A percentile compares a stretch with the other conserved stretches of the same genome.
Evolutionary conservation across 495 filamentous ascomycete species (phyloP).

Genomic region (Penicillium parvum): DNA sequence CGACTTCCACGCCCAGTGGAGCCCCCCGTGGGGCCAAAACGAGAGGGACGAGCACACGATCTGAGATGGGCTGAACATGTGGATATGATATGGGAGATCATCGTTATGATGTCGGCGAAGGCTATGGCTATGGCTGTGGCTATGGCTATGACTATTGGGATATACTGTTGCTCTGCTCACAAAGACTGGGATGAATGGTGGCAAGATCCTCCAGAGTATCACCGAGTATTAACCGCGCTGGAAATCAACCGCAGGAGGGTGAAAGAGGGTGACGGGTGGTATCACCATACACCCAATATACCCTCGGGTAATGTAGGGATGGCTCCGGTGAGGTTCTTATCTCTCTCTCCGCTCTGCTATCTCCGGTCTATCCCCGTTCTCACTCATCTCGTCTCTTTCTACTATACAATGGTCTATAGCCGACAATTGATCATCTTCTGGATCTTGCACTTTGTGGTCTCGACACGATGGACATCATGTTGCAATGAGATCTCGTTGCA

Average conservation of each 20-base stretch:
- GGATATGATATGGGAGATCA: conserved; percentile 3
- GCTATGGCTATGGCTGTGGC: too few relatives aligned
- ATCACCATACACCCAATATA: conserved; percentile 3
- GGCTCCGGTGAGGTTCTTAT: conserved; percentile 15
- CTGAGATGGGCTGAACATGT: not conserved
- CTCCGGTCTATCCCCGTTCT: not conserved
- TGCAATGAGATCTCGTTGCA: too few relatives aligned
- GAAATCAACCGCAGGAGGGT: too few relatives aligned
- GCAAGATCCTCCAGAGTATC: too few relatives aligned
- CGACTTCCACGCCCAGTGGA: not conserved
- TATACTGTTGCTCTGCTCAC: too few relatives aligned
- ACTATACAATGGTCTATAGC: not conserved
- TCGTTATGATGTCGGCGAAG: too few relatives aligned
- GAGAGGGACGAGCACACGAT: not conserved
- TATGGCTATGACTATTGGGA: too few relatives aligned
- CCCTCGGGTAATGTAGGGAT: conserved; percentile 19
- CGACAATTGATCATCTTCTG: too few relatives aligned
- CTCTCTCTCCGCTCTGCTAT: conserved; percentile 3
- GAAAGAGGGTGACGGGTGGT: conserved; percentile 6
- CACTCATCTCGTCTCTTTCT: not conserved
- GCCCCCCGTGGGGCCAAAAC: conserved; percentile 1
- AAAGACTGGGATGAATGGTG: too few relatives aligned
- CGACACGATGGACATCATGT: too few relatives aligned
- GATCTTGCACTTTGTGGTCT: too few relatives aligned
- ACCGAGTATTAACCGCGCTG: too few relatives aligned